A percentile compares a stretch with the other conserved stretches of the same genome.
These are phyloP conservation scores for Panicum miliaceum DNA, from an alignment of 176 grass and related monocot species.

Conservation along the genomic window DNA sequence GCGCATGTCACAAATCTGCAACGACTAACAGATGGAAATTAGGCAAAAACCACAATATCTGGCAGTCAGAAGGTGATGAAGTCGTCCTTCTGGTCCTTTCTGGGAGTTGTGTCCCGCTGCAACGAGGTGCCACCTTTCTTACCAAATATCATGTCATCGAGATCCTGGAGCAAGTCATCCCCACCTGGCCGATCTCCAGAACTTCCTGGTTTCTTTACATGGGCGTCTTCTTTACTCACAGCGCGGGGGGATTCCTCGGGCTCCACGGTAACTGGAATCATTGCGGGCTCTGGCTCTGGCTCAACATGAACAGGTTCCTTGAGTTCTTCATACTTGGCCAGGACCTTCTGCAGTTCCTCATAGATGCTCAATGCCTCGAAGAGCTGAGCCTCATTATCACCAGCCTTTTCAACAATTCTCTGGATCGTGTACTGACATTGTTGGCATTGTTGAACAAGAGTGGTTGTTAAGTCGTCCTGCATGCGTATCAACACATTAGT, in stretches of 20 bases:
- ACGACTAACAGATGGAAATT: slow-evolving; percentile 9
- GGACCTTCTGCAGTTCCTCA: slow-evolving; percentile 80
- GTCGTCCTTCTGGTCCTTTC: slow-evolving; percentile 61
- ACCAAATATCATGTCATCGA: slow-evolving; percentile 67
- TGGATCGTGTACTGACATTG: slow-evolving; percentile 75
- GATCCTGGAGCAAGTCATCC: slow-evolving; percentile 63
- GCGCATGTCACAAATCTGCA: not conserved
- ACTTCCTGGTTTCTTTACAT: slow-evolving; percentile 41
- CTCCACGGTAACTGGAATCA: slow-evolving; percentile 78
- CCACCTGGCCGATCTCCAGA: slow-evolving; percentile 20
- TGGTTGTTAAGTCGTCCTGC: slow-evolving; percentile 91
- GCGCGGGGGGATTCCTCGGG: slow-evolving; percentile 60
- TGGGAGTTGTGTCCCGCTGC: slow-evolving; percentile 40
- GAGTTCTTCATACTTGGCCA: slow-evolving; percentile 78
- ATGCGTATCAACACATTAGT: slow-evolving; percentile 4
- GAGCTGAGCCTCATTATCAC: slow-evolving; percentile 69
- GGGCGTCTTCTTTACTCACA: slow-evolving; percentile 42
- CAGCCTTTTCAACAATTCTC: slow-evolving; percentile 76
- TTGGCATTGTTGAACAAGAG: slow-evolving; percentile 84
- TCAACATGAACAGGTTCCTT: slow-evolving; percentile 59
- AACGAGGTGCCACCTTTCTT: slow-evolving; percentile 54
- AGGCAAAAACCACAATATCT: not conserved
- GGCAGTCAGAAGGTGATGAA: slow-evolving; percentile 60
- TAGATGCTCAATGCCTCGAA: slow-evolving; percentile 87
- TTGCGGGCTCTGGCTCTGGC: slow-evolving; percentile 73